Conservation (phyloP, 345 rosid species). For the Geranium brycei region DNA sequence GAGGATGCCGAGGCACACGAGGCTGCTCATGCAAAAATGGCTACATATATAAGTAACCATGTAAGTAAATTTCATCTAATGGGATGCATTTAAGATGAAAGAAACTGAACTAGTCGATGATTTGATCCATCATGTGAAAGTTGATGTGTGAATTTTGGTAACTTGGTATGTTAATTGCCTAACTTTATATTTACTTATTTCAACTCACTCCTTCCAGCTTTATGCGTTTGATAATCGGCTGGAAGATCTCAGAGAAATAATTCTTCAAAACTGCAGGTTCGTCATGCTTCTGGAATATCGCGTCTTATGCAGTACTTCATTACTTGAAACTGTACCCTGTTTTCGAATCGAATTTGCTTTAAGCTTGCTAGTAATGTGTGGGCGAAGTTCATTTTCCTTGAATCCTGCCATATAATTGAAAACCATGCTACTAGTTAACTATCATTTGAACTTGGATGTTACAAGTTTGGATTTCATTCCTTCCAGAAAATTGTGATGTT, state of each 20-base stretch:
- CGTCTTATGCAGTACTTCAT: not conserved
- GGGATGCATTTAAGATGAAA: not conserved
- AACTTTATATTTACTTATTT: not conserved
- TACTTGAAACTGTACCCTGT: not conserved
- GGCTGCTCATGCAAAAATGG: slow-evolving; percentile 56
- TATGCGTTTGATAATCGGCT: slow-evolving; percentile 46
- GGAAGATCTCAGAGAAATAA: slow-evolving; percentile 47
- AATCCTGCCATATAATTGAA: too few species aligned
- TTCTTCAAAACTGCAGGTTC: slow-evolving; percentile 68
- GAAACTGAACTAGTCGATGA: not conserved
- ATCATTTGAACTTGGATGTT: too few species aligned
- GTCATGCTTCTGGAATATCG: not conserved
- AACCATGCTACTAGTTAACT: too few species aligned
- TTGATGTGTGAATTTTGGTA: not conserved
- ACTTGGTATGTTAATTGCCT: not conserved
- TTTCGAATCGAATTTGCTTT: too few species aligned
- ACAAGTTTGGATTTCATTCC: too few species aligned
- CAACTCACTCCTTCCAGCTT: slow-evolving; percentile 31
- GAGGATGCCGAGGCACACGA: slow-evolving; percentile 56
- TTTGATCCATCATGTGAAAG: not conserved
- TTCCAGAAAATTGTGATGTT: too few species aligned
- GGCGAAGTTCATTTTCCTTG: too few species aligned
- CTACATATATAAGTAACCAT: slow-evolving; percentile 56
- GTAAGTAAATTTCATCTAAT: slow-evolving; percentile 8
- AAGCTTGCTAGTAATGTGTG: too few species aligned